Evolutionary conservation across 306 rosid genomes (phyloP).

Genomic region (Alnus glutinosa): DNA sequence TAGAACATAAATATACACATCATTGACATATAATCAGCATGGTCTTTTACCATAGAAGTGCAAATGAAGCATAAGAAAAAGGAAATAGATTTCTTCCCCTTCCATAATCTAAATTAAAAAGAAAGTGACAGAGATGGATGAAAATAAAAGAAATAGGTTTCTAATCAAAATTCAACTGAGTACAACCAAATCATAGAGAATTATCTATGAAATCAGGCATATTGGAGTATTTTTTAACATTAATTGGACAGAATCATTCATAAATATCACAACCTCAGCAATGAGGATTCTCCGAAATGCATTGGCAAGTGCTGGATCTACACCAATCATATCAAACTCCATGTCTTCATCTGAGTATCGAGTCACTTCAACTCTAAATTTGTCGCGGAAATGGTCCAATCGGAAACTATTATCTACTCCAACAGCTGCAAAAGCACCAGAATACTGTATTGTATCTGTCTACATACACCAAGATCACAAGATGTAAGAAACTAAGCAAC

Average conservation of each 20-base stretch:
- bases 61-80: neutral
- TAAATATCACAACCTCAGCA: slow-evolving; percentile 63
- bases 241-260: neutral
- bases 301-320: slow-evolving; percentile 90
- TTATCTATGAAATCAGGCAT: slow-evolving; percentile 2
- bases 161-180: neutral
- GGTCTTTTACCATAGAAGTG: neutral
- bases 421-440: slow-evolving; percentile 73
- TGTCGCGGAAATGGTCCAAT: slow-evolving; percentile 59
- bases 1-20: no score
- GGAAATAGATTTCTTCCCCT: neutral
- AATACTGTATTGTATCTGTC: slow-evolving; percentile 84
- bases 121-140: no score
- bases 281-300: slow-evolving; percentile 94
- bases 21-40: neutral
- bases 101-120: neutral
- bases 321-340: slow-evolving; percentile 94
- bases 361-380: slow-evolving; percentile 79
- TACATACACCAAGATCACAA: slow-evolving; percentile 42
- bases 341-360: slow-evolving; percentile 53
- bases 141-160: neutral
- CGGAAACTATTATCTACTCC: slow-evolving; percentile 73
- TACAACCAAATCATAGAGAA: neutral
- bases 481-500: slow-evolving; percentile 9
- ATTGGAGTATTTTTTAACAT: neutral